Percentiles rank a stretch among this genome's conserved stretches.
phyloP scores from a whole-genome alignment of 768 basidiomycete genomes.

The Russula earlei region DNA sequence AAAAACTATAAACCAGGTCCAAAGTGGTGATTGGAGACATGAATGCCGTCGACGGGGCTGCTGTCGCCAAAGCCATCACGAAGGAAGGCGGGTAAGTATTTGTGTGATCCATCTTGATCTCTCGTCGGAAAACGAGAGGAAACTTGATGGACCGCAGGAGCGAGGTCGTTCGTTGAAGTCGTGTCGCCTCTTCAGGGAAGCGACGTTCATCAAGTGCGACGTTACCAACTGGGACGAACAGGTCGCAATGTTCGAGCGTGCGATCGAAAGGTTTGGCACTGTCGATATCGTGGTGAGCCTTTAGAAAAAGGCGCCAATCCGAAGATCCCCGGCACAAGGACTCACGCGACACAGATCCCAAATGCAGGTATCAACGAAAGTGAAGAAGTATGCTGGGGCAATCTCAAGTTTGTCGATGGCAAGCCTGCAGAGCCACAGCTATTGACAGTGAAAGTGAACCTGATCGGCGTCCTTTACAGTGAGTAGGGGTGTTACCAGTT shows the following conservation, averaged over 20 bases:
- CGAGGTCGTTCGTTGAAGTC: too few relatives aligned
- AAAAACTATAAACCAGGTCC: too few relatives aligned
- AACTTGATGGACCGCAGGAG: too few relatives aligned
- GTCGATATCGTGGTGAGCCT: slow-evolving; percentile 45
- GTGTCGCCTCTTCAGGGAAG: slow-evolving; percentile 28
- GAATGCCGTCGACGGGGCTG: slow-evolving; percentile 33
- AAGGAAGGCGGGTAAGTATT: slow-evolving; percentile 34
- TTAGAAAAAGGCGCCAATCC: too few relatives aligned
- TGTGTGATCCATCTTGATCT: slow-evolving; percentile 14
- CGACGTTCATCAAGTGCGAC: slow-evolving; percentile 36
- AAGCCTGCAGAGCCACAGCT: slow-evolving; percentile 37
- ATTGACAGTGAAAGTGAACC: slow-evolving; percentile 41
- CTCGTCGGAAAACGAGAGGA: not conserved
- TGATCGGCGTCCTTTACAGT: slow-evolving; percentile 42
- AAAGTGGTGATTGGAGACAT: slow-evolving; percentile 45
- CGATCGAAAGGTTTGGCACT: slow-evolving; percentile 35
- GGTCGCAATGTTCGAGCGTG: slow-evolving; percentile 41
- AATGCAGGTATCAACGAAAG: slow-evolving; percentile 26
- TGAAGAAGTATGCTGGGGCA: slow-evolving; percentile 18
- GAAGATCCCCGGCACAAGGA: not conserved
- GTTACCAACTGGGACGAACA: slow-evolving; percentile 48
- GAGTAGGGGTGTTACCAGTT: slow-evolving; percentile 14
- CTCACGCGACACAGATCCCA: not conserved
- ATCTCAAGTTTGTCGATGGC: slow-evolving; percentile 24
- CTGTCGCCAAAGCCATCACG: slow-evolving; percentile 34